These are phyloP conservation scores for Talaromyces sp. DNA, from an alignment of 2,329 filamentous ascomycete genomes.

Conservation along the genomic window DNA sequence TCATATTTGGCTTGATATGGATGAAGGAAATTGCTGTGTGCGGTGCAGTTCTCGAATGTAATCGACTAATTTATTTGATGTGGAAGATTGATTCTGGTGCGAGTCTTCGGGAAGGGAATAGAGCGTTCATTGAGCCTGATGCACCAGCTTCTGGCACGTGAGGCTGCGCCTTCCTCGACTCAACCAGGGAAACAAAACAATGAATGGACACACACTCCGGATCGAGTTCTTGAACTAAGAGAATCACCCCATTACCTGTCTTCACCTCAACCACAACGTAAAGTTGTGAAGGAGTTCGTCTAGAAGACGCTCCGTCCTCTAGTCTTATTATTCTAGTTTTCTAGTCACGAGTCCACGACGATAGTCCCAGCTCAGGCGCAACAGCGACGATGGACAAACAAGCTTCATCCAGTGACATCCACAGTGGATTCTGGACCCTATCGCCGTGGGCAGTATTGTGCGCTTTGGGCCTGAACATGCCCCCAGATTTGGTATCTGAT, in stretches of 20 bases:
- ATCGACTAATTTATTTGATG: background rate
- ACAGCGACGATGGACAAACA: background rate
- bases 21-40: background rate
- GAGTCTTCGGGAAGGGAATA: background rate
- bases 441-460: background rate
- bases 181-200: background rate
- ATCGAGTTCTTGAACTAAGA: too few relatives aligned
- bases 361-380: background rate
- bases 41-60: background rate
- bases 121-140: background rate
- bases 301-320: background rate
- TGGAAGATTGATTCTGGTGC: background rate
- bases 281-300: background rate
- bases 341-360: background rate
- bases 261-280: background rate
- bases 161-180: background rate
- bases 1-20: background rate
- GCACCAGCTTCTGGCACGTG: background rate
- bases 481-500: background rate
- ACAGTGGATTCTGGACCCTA: background rate
- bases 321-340: background rate
- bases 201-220: background rate
- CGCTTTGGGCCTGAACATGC: background rate
- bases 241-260: too few relatives aligned
- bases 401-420: background rate